A percentile compares a stretch with the other conserved stretches of the same genome.
These are phyloP conservation scores for Crassisporium funariophilum DNA, from an alignment of 768 basidiomycete genomes.

Conservation along the genomic window DNA sequence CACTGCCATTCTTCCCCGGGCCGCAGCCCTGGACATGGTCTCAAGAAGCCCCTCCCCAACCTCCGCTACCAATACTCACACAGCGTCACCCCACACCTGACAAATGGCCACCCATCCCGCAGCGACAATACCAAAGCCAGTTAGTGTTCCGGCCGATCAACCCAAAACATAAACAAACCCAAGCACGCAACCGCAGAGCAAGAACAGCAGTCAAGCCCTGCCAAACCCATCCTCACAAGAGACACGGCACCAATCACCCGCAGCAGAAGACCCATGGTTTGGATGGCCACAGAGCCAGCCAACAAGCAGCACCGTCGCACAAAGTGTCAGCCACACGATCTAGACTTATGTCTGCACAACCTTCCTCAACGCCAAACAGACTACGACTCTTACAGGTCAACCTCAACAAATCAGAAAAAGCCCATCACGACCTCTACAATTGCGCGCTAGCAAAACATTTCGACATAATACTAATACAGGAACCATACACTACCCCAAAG, in stretches of 20 bases:
- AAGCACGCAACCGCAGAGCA: no score
- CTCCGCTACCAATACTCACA: not conserved
- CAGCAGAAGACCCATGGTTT: no score
- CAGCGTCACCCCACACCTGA: not conserved
- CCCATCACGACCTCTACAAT: slow-evolving; percentile 1
- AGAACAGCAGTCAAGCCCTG: no score
- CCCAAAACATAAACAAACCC: no score
- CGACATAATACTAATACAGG: not conserved
- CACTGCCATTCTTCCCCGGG: slow-evolving; percentile 14
- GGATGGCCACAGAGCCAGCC: not conserved
- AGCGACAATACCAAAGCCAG: no score
- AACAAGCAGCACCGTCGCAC: not conserved
- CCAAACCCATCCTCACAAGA: no score
- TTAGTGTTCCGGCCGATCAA: no score
- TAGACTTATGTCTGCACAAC: not conserved
- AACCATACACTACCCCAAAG: not conserved
- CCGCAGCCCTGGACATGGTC: not conserved
- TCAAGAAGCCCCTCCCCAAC: not conserved
- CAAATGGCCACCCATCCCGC: not conserved
- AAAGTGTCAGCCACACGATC: not conserved
- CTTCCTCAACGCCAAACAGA: not conserved
- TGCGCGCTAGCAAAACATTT: not conserved
- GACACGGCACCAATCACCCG: no score
- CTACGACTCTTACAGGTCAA: not conserved
- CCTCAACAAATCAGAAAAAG: slow-evolving; percentile 1